A percentile compares a stretch with the other conserved stretches of the same genome.
phyloP scores from a whole-genome alignment of 495 filamentous ascomycete genomes.

The Bombardia bombarda region DNA sequence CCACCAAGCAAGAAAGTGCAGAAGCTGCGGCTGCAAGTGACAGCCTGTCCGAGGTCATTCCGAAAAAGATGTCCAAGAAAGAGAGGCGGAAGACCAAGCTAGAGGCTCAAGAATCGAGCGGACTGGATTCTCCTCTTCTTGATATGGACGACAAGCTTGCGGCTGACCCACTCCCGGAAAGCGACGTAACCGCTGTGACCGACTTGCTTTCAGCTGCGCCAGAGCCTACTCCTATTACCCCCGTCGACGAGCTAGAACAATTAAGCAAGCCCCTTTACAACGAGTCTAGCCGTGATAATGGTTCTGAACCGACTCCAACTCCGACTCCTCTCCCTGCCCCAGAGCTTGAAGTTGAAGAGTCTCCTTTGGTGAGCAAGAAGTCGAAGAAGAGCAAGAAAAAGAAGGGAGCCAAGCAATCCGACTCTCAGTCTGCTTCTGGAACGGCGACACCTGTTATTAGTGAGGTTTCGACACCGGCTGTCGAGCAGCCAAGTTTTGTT shows the following conservation, averaged over 20 bases:
- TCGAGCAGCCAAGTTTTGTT: not conserved
- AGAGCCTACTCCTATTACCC: not conserved
- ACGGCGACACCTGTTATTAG: constrained; percentile 2
- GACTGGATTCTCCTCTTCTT: not conserved
- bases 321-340: not conserved
- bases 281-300: not conserved
- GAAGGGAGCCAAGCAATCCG: constrained; percentile 7
- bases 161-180: not conserved
- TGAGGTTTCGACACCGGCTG: constrained; percentile 3
- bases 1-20: no score
- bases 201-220: not conserved
- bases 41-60: no score
- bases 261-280: not conserved
- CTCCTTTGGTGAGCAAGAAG: constrained; percentile 10
- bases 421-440: constrained; percentile 10
- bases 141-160: not conserved
- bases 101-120: constrained; percentile 1
- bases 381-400: constrained; percentile 23
- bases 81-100: constrained; percentile 17
- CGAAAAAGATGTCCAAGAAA: constrained; percentile 21
- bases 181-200: not conserved
- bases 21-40: no score
- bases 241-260: not conserved
- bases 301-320: not conserved
- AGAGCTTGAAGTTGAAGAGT: constrained; percentile 2